phyloP scores from a whole-genome alignment of 495 filamentous ascomycete species.

The Trichoderma orchidacearum region DNA sequence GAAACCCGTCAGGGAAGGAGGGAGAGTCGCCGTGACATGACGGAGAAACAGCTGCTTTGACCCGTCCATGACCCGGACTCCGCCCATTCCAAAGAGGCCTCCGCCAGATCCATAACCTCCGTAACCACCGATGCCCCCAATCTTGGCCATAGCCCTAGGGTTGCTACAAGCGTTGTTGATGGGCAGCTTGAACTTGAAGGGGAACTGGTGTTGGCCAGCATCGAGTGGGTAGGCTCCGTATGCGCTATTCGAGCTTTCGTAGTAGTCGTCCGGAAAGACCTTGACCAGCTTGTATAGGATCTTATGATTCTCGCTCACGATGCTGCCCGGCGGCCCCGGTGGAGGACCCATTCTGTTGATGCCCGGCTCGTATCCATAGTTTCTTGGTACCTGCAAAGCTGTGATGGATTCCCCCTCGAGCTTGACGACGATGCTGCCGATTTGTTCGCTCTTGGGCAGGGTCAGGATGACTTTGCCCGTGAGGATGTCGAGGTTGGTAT shows the following conservation, averaged over 20 bases:
- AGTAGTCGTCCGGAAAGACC: conserved; percentile 55
- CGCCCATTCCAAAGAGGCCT: conserved; percentile 20
- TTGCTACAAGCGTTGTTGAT: conserved; percentile 79
- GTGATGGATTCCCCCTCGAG: conserved; percentile 82
- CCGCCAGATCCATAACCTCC: conserved; percentile 17
- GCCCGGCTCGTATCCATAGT: conserved; percentile 14
- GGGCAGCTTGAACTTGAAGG: conserved; percentile 84
- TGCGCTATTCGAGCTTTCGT: conserved; percentile 41
- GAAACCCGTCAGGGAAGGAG: conserved; percentile 73
- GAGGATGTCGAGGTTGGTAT: conserved; percentile 81
- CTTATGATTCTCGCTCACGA: conserved; percentile 39
- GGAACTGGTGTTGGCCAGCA: conserved; percentile 72
- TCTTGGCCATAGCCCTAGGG: conserved; percentile 27
- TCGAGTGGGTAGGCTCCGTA: conserved; percentile 50
- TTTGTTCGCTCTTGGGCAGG: conserved; percentile 46
- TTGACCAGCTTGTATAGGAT: conserved; percentile 62
- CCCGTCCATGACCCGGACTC: conserved; percentile 38
- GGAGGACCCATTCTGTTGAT: neutral
- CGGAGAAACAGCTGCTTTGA: conserved; percentile 34
- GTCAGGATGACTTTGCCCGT: conserved; percentile 49
- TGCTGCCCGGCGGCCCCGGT: conserved; percentile 15
- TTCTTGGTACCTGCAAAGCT: conserved; percentile 21
- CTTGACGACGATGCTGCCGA: conserved; percentile 78
- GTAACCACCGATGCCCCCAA: conserved; percentile 27
- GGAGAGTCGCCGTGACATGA: conserved; percentile 78